Base-by-base conservation (phyloP, 495 filamentous ascomycete genomes). In the Penicillium riverlandense region DNA sequence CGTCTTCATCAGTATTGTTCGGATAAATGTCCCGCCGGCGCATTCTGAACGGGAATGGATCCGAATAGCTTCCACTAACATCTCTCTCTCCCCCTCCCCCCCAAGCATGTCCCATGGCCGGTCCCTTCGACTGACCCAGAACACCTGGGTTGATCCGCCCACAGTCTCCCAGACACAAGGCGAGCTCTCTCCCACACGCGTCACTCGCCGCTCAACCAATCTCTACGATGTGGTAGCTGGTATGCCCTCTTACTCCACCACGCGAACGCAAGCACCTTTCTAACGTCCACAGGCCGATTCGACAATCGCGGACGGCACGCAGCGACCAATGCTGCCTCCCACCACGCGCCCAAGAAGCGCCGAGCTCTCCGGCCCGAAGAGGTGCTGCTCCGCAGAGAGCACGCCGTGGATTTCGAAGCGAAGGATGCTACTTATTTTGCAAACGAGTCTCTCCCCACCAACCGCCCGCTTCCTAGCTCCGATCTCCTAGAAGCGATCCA, bases 201-300 rank as follows among this genome's bases (percentile, higher is more conserved):
- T 11, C 38, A 55, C 45, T 50, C 59, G 37, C 61, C 52, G 59
- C 22, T 22, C 22, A 29, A 70, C 73, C 13, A 88, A 71, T 36
- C 63, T 94, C 29, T 94, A 89, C 59, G 87, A 95, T 67, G 84
- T 83, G 30, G 79, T 90, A 36, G 88, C 86, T 46, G 86, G 88
- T 87, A 66, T 48, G 49, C 12, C 29, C 16, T 27, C 9, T 45
- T 40, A 42, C 22, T 34, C 38, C 12, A 1, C 15, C 10, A 30
- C 30, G 7, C 10, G 7, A 9, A 31, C 15, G 5, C 10, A 16
- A 41, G 8, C 13, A 40, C 30, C 30, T 43, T 34, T 42, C 49
- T 43, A 30, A 50, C 40, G 13, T 12, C 16, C 37, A 28, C 41
- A 83, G 80, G 78, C n/a, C 77, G 76, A 30, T 62, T 78, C 38